Evolutionary conservation across 2,329 filamentous ascomycete species (phyloP), one percentile per base, ranked within the genome.

Genomic region (Kalmusia sp.): DNA sequence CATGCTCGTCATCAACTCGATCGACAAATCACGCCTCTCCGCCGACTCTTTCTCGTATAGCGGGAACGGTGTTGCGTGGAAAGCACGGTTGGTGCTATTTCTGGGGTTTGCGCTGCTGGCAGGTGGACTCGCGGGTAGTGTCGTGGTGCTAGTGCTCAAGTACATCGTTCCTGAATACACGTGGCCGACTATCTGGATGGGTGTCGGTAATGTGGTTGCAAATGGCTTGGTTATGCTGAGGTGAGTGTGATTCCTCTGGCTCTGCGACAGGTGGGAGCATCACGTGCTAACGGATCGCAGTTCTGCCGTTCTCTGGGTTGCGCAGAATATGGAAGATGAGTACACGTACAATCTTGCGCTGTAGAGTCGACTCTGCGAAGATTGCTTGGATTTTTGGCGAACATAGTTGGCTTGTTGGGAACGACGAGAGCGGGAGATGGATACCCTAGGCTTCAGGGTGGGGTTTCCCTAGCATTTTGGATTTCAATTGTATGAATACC

Each of bases 251-350:
- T 5, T n/a, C n/a, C 24, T 34, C 2, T 76, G 22, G 27, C 31
- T 3, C 3, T 30, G 27, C 4, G n/a, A n/a, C n/a, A n/a, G n/a
- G 25, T 6, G 8, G 14, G 43, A 38, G 33, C 46, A 48, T n/a
- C n/a, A 6, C 2, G 41, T 53, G 54, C 73, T 73, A 51, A 71
- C 52, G 25, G 24, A 38, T 9, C 54, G 15, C 62, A 88, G 86
- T 67, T 85, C 84, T 22, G 79, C 84, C 43, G 83, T 88, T 31
- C 80, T 89, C 28, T 89, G 87, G 87, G 80, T 89, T 24, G 86
- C 84, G 46, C 87, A 89, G 78, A 89, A 89, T 65, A 88, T 89
- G 76, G 87, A 89, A 71, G 87, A 89, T 63, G 87, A 89, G 65
- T 89, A 89, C 70, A 88, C 86, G 25, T 89, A 89, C 73, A 88